Base-by-base conservation (phyloP, 2,329 filamentous ascomycete species). In the Cladosporium sp. region DNA sequence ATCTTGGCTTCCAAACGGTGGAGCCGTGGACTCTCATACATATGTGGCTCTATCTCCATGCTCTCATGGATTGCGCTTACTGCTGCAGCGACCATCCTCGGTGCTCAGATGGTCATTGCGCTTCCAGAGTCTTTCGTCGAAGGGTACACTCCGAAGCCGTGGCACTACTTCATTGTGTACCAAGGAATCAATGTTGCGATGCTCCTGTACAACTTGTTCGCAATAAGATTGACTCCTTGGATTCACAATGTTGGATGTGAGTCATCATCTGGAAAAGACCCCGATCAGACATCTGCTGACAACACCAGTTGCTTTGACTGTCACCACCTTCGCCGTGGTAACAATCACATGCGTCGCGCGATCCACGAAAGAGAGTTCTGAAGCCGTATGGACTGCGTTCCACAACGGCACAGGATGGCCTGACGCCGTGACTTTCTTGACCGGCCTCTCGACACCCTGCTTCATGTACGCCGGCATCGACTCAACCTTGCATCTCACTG, bases 171-270 rank as follows among this genome's bases (percentile, higher is more conserved):
- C 18, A 16, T 66, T 5, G 53, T 66, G 1, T 66, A 69, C 65
- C 63, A 67, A 66, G 30, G 66, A 58, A 26, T 72, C 25, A 25
- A 65, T 67, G 36, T 84, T 83, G 72, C 83, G 82, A 66, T 82
- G 80, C 67, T 83, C 13, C 34, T 88, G 85, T 86, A 81, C 86
- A 69, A 87, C 65, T 79, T 85, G 43, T 88, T 87, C 70, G 79
- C 81, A 49, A 86, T 85, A 69, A 69, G 87, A 63, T 74, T 83
- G 36, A 79, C 84, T 65, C 80, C 84, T 16, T 85, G 83, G 83
- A 57, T 83, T 5, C 81, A 60, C 79, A 65, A 80, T 81, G 60
- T 69, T 70, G 51, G 77, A 81, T 63, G 79, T 86, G 65, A 77
- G 87, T 18, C 83, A 85, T 28, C 16, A n/a, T 8, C 49, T n/a